phyloP scores from a whole-genome alignment of 148 eudicot species.

The Silene conica region DNA sequence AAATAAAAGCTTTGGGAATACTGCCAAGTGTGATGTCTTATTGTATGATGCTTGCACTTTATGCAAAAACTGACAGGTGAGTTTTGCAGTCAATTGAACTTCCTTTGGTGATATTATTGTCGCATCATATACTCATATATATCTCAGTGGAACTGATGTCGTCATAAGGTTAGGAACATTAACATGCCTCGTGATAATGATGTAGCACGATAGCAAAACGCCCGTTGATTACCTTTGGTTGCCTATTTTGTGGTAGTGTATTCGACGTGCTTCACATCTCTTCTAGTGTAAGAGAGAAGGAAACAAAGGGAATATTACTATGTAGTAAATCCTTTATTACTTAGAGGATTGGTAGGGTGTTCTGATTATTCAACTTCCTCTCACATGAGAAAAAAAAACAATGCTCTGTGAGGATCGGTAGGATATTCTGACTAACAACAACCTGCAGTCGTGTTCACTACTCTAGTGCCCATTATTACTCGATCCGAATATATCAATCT shows the following conservation, averaged over 20 bases:
- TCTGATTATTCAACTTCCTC: too few species aligned
- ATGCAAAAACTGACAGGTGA: conserved; percentile 80
- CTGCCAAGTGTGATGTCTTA: conserved; percentile 88
- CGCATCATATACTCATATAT: not conserved
- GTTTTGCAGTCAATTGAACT: conserved; percentile 15
- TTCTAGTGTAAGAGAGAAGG: not conserved
- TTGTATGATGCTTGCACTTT: conserved; percentile 92
- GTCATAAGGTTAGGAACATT: not conserved
- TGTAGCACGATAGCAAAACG: not conserved
- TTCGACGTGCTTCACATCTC: not conserved
- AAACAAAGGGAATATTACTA: not conserved
- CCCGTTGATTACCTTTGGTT: not conserved
- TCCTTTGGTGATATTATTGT: not conserved
- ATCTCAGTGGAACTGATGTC: not conserved
- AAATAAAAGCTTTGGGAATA: conserved; percentile 73
- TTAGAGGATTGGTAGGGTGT: too few species aligned
- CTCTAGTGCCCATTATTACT: too few species aligned
- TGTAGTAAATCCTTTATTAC: too few species aligned
- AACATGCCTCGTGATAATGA: not conserved
- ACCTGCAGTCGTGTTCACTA: too few species aligned
- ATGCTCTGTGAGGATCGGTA: too few species aligned
- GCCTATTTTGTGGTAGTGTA: not conserved
- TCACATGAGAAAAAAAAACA: too few species aligned
- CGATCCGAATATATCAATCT: too few species aligned
- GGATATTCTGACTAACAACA: too few species aligned